Conservation (phyloP, 2,329 filamentous ascomycete species). For the Acephala macrosclerotiorum region DNA sequence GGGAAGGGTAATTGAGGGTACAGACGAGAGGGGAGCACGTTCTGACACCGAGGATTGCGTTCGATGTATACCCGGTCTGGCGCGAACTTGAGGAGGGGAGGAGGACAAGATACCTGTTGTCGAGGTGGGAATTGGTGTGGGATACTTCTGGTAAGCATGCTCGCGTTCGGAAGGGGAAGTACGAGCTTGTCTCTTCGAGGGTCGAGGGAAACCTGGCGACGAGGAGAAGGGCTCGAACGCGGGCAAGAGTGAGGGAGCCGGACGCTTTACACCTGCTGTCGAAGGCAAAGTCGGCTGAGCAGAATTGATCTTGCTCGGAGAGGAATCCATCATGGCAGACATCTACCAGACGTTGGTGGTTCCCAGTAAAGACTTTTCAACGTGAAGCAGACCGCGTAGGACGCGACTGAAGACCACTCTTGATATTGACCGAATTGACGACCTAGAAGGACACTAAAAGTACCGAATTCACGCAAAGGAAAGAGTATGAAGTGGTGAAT, state of each 20-base stretch:
- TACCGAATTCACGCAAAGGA: conserved; percentile 21
- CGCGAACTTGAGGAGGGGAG: conserved; percentile 71
- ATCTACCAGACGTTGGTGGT: conserved; percentile 24
- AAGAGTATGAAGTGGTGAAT: conserved; percentile 24
- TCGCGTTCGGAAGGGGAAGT: conserved; percentile 49
- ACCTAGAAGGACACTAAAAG: conserved; percentile 12
- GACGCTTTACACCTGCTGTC: conserved; percentile 62
- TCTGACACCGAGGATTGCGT: conserved; percentile 70
- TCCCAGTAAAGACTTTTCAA: conserved; percentile 28
- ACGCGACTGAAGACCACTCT: conserved; percentile 30
- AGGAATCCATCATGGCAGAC: conserved; percentile 45
- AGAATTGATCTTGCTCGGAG: conserved; percentile 44
- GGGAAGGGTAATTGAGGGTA: conserved; percentile 83
- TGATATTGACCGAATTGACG: conserved; percentile 28
- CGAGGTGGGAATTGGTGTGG: conserved; percentile 92
- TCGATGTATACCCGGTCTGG: conserved; percentile 62
- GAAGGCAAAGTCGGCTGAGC: conserved; percentile 37
- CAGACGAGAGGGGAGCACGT: conserved; percentile 81
- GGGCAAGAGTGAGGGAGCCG: conserved; percentile 74
- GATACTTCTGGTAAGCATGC: conserved; percentile 67
- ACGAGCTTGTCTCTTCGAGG: conserved; percentile 71
- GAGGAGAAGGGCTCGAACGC: conserved; percentile 84
- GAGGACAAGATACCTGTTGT: conserved; percentile 91
- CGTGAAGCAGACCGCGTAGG: conserved; percentile 32
- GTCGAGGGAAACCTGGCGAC: conserved; percentile 74